phyloP scores from a whole-genome alignment of 495 filamentous ascomycete species.

The Penicillium bovifimosum region DNA sequence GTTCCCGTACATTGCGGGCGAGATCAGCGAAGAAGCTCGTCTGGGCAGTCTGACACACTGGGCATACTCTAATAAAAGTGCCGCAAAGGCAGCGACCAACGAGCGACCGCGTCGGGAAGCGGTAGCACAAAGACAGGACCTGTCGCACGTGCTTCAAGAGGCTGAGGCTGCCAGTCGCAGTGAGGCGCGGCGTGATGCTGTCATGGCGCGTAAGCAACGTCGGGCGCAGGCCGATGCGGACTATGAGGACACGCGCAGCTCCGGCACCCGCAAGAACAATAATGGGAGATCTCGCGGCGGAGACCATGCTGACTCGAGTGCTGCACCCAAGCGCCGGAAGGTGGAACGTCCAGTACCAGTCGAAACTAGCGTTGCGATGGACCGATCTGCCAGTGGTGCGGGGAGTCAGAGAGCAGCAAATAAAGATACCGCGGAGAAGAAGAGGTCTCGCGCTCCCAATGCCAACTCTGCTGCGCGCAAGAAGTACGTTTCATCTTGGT shows the following conservation, averaged over 20 bases:
- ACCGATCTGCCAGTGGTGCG: slow-evolving; percentile 63
- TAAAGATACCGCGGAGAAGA: slow-evolving; percentile 63
- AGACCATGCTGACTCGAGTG: slow-evolving; percentile 41
- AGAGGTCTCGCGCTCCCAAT: slow-evolving; percentile 60
- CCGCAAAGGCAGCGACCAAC: slow-evolving; percentile 54
- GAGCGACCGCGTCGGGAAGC: slow-evolving; percentile 74
- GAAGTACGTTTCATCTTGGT: slow-evolving; percentile 46
- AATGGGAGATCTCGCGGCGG: slow-evolving; percentile 55
- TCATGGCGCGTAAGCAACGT: slow-evolving; percentile 65
- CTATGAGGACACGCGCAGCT: slow-evolving; percentile 60
- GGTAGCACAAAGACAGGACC: slow-evolving; percentile 57
- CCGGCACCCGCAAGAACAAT: slow-evolving; percentile 50
- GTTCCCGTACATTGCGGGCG: slow-evolving; percentile 74
- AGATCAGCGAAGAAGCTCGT: slow-evolving; percentile 92
- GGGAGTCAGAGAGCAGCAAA: slow-evolving; percentile 41
- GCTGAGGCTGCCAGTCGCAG: slow-evolving; percentile 73
- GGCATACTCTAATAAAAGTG: slow-evolving; percentile 85
- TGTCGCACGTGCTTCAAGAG: slow-evolving; percentile 57
- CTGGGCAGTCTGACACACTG: slow-evolving; percentile 88
- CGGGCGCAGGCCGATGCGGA: slow-evolving; percentile 67
- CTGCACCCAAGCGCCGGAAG: slow-evolving; percentile 66
- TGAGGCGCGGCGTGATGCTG: slow-evolving; percentile 73
- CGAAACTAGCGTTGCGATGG: slow-evolving; percentile 53
- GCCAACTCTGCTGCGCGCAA: slow-evolving; percentile 59
- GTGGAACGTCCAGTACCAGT: slow-evolving; percentile 56